Conservation (phyloP, 202 grass and related monocot genomes). For the Carex arenaria region DNA sequence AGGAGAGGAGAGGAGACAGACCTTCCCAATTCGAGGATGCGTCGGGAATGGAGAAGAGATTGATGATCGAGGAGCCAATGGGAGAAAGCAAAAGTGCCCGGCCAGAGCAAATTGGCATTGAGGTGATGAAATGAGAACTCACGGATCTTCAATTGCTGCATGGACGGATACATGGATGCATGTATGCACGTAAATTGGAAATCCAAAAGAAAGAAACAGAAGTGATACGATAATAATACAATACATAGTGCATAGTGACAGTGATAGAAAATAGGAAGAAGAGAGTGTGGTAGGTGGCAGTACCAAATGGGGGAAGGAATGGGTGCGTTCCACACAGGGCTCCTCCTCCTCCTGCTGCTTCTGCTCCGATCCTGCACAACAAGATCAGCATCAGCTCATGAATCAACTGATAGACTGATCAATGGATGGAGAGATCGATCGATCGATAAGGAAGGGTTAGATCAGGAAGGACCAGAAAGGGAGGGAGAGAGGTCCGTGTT, state of each 20-base stretch:
- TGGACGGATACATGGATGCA: background rate
- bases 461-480: background rate
- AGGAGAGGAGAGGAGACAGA: slow-evolving; percentile 13
- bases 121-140: slow-evolving; percentile 64
- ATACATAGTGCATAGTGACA: too few species aligned
- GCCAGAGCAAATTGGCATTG: slow-evolving; percentile 63
- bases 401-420: background rate
- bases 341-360: slow-evolving; percentile 29
- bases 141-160: slow-evolving; percentile 51
- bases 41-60: slow-evolving; percentile 33
- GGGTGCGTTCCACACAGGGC: slow-evolving; percentile 48
- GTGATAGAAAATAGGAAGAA: background rate
- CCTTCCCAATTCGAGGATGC: slow-evolving; percentile 67
- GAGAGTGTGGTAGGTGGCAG: background rate
- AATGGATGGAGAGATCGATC: too few species aligned
- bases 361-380: slow-evolving; percentile 16
- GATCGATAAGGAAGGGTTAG: background rate
- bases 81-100: slow-evolving; percentile 53
- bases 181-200: background rate
- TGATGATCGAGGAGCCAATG: slow-evolving; percentile 49
- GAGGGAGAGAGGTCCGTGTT: background rate
- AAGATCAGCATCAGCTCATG: background rate
- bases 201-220: background rate
- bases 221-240: background rate
- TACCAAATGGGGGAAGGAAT: slow-evolving; percentile 65